Base-by-base conservation (phyloP, 2,329 filamentous ascomycete species). In the Coleophoma eucalyptorum region DNA sequence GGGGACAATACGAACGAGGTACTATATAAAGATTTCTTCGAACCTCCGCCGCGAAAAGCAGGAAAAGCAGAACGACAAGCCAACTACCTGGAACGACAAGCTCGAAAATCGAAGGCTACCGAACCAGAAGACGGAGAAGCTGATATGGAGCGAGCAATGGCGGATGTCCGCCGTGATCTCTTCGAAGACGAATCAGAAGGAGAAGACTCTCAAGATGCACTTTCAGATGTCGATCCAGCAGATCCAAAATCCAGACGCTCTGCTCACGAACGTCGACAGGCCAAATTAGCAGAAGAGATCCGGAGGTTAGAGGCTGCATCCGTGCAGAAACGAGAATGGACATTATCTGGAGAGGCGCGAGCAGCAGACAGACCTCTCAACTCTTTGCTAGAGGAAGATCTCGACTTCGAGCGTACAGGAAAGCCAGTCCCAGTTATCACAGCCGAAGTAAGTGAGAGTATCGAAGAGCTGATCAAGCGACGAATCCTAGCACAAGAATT, bases 351-450 rank as follows among this genome's bases (percentile, higher is more conserved):
- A 64, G 94, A 99, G 76, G 92, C 92, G 4, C 80, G 84, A 45
- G 93, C 90, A 2, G 77, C 78, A 1, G 90, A 94, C 59, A 82
- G 94, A 34, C 94, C 94, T 0, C 67, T 90, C 49, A 97, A 99
- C 73, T 97, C 93, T 1, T 79, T 99, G 2, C 81, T 99, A 1
- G 92, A 97, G 65, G 84, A 97, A 71, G 91, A 97, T 62, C 80
- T 99, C 21, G 93, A 97, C 58, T 99, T 97, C 65, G 94, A 99
- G 71, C 85, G 95, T 62, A 84, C 90, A 19, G 94, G 94, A 64
- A 99, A 97, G 68, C 93, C 94, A 0, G 87, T 97, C 1, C 90
- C 93, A 1, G 89, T 97, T 54, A 91, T 97, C 66, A 97, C 94
- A 0, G 86, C 89, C 40, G 92, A 97, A 68, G 79, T 95, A 38